Evolutionary conservation across 768 basidiomycete species (phyloP).

Genomic region (Kondoa subrosea): DNA sequence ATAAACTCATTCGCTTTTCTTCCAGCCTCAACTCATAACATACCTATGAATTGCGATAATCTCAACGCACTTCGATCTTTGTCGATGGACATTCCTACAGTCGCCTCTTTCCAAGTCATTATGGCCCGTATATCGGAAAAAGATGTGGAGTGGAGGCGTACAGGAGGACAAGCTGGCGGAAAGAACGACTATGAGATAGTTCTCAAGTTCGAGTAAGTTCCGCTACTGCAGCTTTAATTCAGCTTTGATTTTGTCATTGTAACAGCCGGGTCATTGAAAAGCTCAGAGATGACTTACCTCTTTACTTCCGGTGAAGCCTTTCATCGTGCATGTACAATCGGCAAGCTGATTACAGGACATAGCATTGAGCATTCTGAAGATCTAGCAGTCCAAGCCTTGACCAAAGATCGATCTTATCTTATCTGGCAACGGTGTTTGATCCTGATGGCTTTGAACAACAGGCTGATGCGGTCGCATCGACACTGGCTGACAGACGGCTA

Average conservation of each 20-base stretch:
- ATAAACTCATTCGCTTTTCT: neutral
- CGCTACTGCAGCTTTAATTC: neutral
- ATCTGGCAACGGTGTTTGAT: neutral
- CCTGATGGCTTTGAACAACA: neutral
- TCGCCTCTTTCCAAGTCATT: neutral
- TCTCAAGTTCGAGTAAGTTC: neutral
- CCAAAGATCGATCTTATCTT: neutral
- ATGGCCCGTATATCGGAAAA: neutral
- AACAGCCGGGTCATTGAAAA: neutral
- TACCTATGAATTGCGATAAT: neutral
- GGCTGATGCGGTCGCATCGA: neutral
- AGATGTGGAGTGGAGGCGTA: neutral
- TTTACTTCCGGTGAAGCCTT: neutral
- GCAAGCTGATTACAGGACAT: neutral
- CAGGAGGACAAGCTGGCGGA: neutral
- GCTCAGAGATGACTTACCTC: neutral
- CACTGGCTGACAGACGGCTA: neutral
- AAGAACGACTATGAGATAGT: neutral
- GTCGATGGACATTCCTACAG: neutral
- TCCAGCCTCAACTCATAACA: neutral
- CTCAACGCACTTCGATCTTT: neutral
- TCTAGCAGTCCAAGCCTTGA: neutral
- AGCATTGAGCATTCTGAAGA: conserved; percentile 1
- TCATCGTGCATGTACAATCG: neutral
- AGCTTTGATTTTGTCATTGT: neutral